These are phyloP conservation scores for Beverwykella pulmonaria DNA, from an alignment of 495 filamentous ascomycete genomes.

Conservation along the genomic window DNA sequence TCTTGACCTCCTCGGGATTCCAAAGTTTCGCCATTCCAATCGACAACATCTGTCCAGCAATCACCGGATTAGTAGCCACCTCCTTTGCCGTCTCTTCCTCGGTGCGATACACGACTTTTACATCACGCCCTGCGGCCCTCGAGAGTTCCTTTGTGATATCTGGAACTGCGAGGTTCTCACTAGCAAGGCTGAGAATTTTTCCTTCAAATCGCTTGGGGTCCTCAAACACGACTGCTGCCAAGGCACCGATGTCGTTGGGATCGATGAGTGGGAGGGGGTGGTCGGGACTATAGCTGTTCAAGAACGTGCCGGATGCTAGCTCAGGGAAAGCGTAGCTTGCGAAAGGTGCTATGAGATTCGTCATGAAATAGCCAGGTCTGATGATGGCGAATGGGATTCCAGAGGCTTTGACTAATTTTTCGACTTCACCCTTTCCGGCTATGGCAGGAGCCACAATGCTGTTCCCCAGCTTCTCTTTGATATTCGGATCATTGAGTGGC, in stretches of 20 bases:
- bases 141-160: slow-evolving; percentile 44
- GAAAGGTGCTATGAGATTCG: slow-evolving; percentile 50
- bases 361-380: slow-evolving; percentile 55
- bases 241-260: slow-evolving; percentile 54
- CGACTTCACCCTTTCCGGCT: slow-evolving; percentile 47
- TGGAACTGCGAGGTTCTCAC: slow-evolving; percentile 45
- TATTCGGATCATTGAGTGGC: slow-evolving; percentile 28
- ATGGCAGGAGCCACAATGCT: slow-evolving; percentile 40
- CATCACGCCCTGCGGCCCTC: slow-evolving; percentile 41
- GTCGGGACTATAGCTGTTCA: slow-evolving; percentile 42
- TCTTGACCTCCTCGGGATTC: slow-evolving; percentile 45
- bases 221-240: slow-evolving; percentile 50
- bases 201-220: slow-evolving; percentile 48
- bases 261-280: slow-evolving; percentile 50
- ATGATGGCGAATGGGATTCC: slow-evolving; percentile 49
- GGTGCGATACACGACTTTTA: slow-evolving; percentile 45
- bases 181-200: slow-evolving; percentile 47
- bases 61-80: slow-evolving; percentile 38
- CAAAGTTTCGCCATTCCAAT: slow-evolving; percentile 44
- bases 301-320: slow-evolving; percentile 45
- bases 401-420: slow-evolving; percentile 35
- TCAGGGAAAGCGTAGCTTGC: slow-evolving; percentile 46
- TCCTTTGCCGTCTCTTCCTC: slow-evolving; percentile 46
- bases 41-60: slow-evolving; percentile 43
- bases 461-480: slow-evolving; percentile 35